These are phyloP conservation scores for Staphylotrichum tortipilum DNA, from an alignment of 495 filamentous ascomycete genomes.

Conservation along the genomic window DNA sequence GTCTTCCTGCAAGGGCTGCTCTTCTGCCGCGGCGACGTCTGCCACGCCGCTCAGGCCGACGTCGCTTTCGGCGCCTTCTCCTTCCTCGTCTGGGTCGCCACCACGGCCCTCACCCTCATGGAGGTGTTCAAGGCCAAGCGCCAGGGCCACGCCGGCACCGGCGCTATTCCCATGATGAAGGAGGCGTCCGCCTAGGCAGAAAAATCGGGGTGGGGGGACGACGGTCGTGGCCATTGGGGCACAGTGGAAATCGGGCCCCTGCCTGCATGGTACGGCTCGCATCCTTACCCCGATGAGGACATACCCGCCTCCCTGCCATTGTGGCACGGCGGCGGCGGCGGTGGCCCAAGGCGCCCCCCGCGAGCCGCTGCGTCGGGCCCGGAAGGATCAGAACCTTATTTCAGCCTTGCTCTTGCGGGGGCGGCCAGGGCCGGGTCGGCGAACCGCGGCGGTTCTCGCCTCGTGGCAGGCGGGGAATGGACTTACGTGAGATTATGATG, in stretches of 20 bases:
- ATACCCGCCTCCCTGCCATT: not conserved
- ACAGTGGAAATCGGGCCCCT: no score
- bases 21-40: conserved; percentile 45
- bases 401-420: no score
- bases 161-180: not conserved
- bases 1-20: conserved; percentile 50
- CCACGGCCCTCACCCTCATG: conserved; percentile 25
- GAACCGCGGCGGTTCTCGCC: no score
- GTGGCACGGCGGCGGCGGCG: no score
- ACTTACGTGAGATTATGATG: not conserved
- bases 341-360: no score
- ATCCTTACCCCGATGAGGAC: not conserved
- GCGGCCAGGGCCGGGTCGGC: no score
- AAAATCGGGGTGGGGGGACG: not conserved
- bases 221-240: not conserved
- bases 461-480: not conserved
- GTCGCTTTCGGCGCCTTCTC: conserved; percentile 38
- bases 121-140: conserved; percentile 32
- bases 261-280: not conserved
- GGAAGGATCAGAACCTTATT: conserved; percentile 3
- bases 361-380: not conserved
- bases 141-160: not conserved
- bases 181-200: not conserved
- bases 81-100: conserved; percentile 37
- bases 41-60: conserved; percentile 39